Base-by-base conservation (phyloP, 2,329 filamentous ascomycete genomes). In the Penicillium sp. region DNA sequence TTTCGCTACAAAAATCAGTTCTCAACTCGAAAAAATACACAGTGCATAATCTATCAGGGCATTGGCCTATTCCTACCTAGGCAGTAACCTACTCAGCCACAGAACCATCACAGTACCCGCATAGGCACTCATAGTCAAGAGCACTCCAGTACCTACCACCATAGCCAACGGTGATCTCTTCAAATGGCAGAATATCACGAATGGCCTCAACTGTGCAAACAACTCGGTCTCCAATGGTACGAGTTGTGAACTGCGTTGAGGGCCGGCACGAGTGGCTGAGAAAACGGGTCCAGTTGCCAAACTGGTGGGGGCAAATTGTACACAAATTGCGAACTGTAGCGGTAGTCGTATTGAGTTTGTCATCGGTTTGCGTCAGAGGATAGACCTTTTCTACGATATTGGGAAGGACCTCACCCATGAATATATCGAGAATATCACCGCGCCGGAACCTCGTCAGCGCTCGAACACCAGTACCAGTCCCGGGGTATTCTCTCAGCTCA, bases 201-300 rank as follows among this genome's bases (percentile, higher is more conserved):
- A 21, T 8, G 12, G 63, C 67, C 49, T 62, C 47, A 15, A 74
- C 51, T 4, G 61, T 60, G 25, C 67, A 65, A 5, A 62, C 54
- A 5, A 51, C 54, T 15, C 57, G 50, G 6, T 64, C 49, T 12
- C 73, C 73, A 21, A 70, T 52, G 0, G 63, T 56, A 23, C 55
- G 50, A 2, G 17, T 19, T 1, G 7, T 7, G 46, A 72, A 75
- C 2, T 19, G 7, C 2, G 62, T 65, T 13, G 56, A 58, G 13
- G 72, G 38, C 2, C 71, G 60, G 59, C 74, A 77, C 1, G 71
- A 74, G 50, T 75, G 74, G 50, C 72, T 76, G 35, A 73, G 62
- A 42, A 67, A 77, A 17, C 74, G 67, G 6, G 71, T 73, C 62
- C 73, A 76, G 46, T 73, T 74, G 7, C 73, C 73, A 49, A 59